These are phyloP conservation scores for Trichoderma gamsii DNA, from an alignment of 495 filamentous ascomycete genomes.

Conservation along the genomic window DNA sequence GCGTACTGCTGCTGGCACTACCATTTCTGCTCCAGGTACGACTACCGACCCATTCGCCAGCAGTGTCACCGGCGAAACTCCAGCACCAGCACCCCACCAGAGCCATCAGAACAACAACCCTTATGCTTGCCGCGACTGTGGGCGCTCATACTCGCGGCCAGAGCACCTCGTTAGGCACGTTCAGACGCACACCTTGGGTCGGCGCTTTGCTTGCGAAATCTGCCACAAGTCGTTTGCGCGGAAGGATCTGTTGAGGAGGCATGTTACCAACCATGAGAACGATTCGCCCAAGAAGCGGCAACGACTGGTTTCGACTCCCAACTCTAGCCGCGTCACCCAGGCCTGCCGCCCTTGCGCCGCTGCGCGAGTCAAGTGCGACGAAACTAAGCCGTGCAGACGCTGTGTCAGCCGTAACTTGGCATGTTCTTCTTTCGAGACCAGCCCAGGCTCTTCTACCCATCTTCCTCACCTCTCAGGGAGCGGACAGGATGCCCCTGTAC, in stretches of 20 bases:
- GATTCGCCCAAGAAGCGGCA: constrained; percentile 40
- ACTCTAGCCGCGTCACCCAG: constrained; percentile 48
- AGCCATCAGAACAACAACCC: constrained; percentile 29
- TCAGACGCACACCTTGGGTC: constrained; percentile 52
- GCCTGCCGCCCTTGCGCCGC: constrained; percentile 49
- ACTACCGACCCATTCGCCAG: neutral
- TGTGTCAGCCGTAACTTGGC: constrained; percentile 40
- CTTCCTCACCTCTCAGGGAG: constrained; percentile 32
- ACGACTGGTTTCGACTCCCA: constrained; percentile 37
- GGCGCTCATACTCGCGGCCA: constrained; percentile 47
- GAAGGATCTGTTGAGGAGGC: constrained; percentile 50
- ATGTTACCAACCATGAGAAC: constrained; percentile 46
- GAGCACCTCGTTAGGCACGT: constrained; percentile 55
- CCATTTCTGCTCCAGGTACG: neutral
- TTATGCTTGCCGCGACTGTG: constrained; percentile 52
- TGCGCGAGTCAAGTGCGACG: constrained; percentile 51
- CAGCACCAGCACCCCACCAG: constrained; percentile 13
- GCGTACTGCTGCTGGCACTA: neutral
- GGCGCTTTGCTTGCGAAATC: constrained; percentile 44
- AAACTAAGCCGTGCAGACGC: constrained; percentile 42
- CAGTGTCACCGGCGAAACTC: neutral
- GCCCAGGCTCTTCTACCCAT: constrained; percentile 26
- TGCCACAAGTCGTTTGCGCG: constrained; percentile 51
- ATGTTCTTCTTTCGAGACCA: constrained; percentile 37
- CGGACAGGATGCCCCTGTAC: constrained; percentile 14